A percentile compares a stretch with the other conserved stretches of the same genome.
phyloP scores from a whole-genome alignment of 805 yeast genomes.

The Saturnispora besseyi region DNA sequence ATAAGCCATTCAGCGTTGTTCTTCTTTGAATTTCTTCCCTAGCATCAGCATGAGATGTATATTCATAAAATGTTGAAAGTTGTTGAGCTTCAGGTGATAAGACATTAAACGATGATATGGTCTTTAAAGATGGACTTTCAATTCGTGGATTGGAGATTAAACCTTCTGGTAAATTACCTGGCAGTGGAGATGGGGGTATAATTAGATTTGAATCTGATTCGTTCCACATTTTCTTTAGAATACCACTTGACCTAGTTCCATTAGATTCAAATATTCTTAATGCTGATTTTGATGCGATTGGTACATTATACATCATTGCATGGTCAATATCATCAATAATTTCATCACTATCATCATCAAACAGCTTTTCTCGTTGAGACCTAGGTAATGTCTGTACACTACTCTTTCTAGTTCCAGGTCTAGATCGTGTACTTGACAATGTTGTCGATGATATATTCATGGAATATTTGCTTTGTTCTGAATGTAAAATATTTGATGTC shows the following conservation, averaged over 20 bases:
- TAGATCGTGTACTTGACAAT: constrained; percentile 1
- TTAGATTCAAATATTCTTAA: constrained; percentile 21
- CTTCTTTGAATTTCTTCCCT: constrained; percentile 32
- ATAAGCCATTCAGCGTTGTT: constrained; percentile 18
- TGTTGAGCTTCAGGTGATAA: constrained; percentile 32
- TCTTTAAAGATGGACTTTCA: constrained; percentile 18
- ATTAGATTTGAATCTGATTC: constrained; percentile 19
- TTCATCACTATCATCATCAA: constrained; percentile 26
- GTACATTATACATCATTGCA: constrained; percentile 43
- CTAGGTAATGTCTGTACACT: constrained; percentile 15
- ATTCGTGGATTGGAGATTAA: not conserved
- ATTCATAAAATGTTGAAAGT: constrained; percentile 34
- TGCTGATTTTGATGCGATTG: constrained; percentile 34
- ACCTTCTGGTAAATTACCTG: constrained; percentile 28
- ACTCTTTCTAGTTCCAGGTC: not conserved
- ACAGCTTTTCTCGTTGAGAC: constrained; percentile 22
- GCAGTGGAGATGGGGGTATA: constrained; percentile 42
- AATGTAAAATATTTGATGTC: constrained; percentile 3
- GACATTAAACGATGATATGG: constrained; percentile 21
- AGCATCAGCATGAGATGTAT: constrained; percentile 28
- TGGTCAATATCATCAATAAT: constrained; percentile 31
- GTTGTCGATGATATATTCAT: not conserved
- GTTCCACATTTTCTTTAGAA: constrained; percentile 21
- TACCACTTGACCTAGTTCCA: constrained; percentile 16
- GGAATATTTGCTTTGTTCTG: not conserved